phyloP scores from a whole-genome alignment of 345 rosid genomes.

The Pistacia integerrima region DNA sequence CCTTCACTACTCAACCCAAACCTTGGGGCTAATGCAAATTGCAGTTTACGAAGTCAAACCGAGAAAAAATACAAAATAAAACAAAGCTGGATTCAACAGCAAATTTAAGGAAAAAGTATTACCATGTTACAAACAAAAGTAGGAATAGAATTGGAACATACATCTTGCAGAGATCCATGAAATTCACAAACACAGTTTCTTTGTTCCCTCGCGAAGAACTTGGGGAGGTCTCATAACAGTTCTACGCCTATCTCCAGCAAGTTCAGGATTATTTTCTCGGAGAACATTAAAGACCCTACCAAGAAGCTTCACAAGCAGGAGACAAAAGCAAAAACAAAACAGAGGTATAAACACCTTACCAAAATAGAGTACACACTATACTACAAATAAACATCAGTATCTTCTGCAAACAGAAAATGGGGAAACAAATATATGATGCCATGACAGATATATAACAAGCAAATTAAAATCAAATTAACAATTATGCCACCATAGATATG shows the following conservation, averaged over 20 bases:
- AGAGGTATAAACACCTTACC: no score
- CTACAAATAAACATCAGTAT: neutral
- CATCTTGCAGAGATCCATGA: constrained; percentile 97
- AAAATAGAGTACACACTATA: neutral
- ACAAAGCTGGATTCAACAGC: neutral
- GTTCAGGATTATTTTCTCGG: constrained; percentile 93
- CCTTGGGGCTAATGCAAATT: no score
- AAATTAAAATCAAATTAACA: no score
- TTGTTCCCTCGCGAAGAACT: constrained; percentile 98
- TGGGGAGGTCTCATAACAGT: constrained; percentile 99
- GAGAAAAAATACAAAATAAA: neutral
- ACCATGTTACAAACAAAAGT: neutral
- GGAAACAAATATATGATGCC: no score
- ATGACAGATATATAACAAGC: no score
- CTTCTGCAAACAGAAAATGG: neutral
- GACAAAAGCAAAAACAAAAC: neutral
- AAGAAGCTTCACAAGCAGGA: constrained; percentile 60
- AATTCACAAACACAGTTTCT: constrained; percentile 94
- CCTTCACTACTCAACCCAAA: no score
- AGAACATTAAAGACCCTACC: constrained; percentile 86
- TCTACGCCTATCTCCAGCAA: constrained; percentile 96
- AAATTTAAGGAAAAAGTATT: neutral
- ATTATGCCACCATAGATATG: no score
- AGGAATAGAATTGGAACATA: constrained; percentile 25
- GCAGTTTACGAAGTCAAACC: no score